phyloP scores from a whole-genome alignment of 2,329 filamentous ascomycete species.

The Plenodomus biglobosus region DNA sequence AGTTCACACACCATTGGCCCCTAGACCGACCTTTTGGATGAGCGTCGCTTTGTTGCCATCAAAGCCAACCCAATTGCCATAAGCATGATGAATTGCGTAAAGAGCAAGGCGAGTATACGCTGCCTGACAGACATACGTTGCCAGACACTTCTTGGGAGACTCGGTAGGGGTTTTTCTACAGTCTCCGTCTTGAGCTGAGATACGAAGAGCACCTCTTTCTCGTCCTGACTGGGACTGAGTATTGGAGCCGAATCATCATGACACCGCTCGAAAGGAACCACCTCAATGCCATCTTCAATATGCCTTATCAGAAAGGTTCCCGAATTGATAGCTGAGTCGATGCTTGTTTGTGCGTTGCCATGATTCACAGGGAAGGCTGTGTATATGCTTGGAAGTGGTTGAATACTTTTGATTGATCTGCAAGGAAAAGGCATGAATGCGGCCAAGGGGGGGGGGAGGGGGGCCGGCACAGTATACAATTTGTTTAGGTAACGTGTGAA shows the following conservation, averaged over 20 bases:
- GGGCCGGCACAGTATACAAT: background rate
- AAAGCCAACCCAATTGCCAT: slow-evolving; percentile 19
- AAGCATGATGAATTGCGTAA: slow-evolving; percentile 21
- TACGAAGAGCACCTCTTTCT: slow-evolving; percentile 31
- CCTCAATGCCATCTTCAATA: slow-evolving; percentile 35
- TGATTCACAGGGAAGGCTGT: slow-evolving; percentile 25
- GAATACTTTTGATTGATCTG: slow-evolving; percentile 25
- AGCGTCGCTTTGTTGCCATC: slow-evolving; percentile 11
- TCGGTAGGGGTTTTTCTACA: slow-evolving; percentile 29
- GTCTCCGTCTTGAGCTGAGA: slow-evolving; percentile 2
- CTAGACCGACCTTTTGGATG: slow-evolving; percentile 7
- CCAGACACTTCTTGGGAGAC: slow-evolving; percentile 24
- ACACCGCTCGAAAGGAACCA: slow-evolving; percentile 33
- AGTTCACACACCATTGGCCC: background rate
- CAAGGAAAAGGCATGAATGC: slow-evolving; percentile 29
- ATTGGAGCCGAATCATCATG: slow-evolving; percentile 29
- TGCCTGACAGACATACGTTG: slow-evolving; percentile 19
- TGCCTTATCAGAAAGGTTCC: slow-evolving; percentile 13
- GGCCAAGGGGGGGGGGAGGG: no score
- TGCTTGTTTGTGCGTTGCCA: slow-evolving; percentile 5
- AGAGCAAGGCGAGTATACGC: slow-evolving; percentile 24
- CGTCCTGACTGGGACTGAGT: slow-evolving; percentile 26
- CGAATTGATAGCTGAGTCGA: slow-evolving; percentile 12
- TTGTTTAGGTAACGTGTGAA: slow-evolving; percentile 6
- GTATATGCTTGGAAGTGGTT: slow-evolving; percentile 32